Base-by-base conservation (phyloP, 2,329 filamentous ascomycete species). In the Aspergillus latus region DNA sequence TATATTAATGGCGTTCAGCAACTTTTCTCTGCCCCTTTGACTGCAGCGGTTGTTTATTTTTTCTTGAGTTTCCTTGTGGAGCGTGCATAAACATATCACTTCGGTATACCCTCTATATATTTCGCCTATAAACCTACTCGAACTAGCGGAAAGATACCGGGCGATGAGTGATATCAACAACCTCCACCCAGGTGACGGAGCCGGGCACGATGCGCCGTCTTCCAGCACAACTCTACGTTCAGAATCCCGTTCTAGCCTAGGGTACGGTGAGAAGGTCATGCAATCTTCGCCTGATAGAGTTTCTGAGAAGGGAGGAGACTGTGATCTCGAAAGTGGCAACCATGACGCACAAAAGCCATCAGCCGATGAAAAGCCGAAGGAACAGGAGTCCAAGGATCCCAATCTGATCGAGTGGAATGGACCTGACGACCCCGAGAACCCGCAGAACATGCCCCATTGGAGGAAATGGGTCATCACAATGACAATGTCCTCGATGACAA, bases 381-480 rank as follows among this genome's bases (percentile, higher is more conserved):
- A 49, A 13, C 52, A 57, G 28, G 60, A 49, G 34, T 8, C 42
- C 16, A 56, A 63, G 49, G 69, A 71, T 28, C 66, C 60, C 21
- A 29, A 69, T 45, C 43, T 72, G 16, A 69, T 72, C 9, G 64
- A 68, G 29, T 72, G 66, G 65, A 63, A 71, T 48, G 69, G 69
- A 5, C 68, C 67, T 1, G 62, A 71, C 43, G 69, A 72, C 59
- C 68, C 66, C 2, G 68, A 68, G 29, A 66, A 71, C 54, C 69
- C 69, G 2, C 68, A 68, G 56, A 72, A 72, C 52, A 62, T 65
- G 59, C 59, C 62, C 5, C 39, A 49, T n/a, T 66, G 59, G 64
- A 62, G 54, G 49, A 80, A 76, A 66, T 80, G 74, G 73, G 58
- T 70, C 2, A 66, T 75, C 40, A 79, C 64, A 26, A 66, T 66